Conservation (phyloP, 2,329 filamentous ascomycete genomes). For the Thielaviopsis musarum region DNA sequence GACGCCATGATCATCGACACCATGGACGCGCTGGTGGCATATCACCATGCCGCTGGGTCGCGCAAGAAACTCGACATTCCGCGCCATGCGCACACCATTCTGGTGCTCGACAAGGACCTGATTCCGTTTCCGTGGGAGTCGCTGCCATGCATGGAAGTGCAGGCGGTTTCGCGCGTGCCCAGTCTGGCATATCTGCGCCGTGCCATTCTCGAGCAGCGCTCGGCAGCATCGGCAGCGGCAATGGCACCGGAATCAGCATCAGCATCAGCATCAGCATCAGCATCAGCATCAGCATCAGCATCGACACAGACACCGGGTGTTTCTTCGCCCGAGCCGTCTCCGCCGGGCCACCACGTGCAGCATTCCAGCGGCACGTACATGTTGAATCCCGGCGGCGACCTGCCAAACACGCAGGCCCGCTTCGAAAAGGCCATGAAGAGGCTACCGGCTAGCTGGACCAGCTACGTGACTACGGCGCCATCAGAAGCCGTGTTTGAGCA, state of each 20-base stretch:
- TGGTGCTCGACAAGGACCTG: slow-evolving; percentile 80
- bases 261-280: no score
- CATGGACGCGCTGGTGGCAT: slow-evolving; percentile 64
- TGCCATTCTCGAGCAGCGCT: slow-evolving; percentile 43
- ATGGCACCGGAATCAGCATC: neutral
- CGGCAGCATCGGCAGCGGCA: slow-evolving; percentile 11
- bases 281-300: slow-evolving; percentile 8
- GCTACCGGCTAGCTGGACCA: slow-evolving; percentile 55
- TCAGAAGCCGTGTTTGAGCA: slow-evolving; percentile 60
- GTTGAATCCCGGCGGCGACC: slow-evolving; percentile 74
- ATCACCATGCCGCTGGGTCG: slow-evolving; percentile 39
- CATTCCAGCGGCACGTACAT: slow-evolving; percentile 52
- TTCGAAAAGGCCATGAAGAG: slow-evolving; percentile 38
- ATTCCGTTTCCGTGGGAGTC: slow-evolving; percentile 95
- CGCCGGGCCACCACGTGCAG: slow-evolving; percentile 36
- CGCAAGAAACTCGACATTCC: slow-evolving; percentile 19
- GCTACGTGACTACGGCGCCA: slow-evolving; percentile 52
- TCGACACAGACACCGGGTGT: slow-evolving; percentile 13
- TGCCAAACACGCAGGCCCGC: slow-evolving; percentile 60
- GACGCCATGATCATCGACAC: slow-evolving; percentile 81
- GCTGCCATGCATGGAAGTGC: slow-evolving; percentile 62
- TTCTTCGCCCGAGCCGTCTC: slow-evolving; percentile 12
- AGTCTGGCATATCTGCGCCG: slow-evolving; percentile 70
- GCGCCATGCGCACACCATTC: slow-evolving; percentile 52
- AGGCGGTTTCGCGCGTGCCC: slow-evolving; percentile 73